A percentile compares a stretch with the other conserved stretches of the same genome.
Evolutionary conservation across 2,329 filamentous ascomycete genomes (phyloP).

Genomic region (Sporothrix variecibatus): DNA sequence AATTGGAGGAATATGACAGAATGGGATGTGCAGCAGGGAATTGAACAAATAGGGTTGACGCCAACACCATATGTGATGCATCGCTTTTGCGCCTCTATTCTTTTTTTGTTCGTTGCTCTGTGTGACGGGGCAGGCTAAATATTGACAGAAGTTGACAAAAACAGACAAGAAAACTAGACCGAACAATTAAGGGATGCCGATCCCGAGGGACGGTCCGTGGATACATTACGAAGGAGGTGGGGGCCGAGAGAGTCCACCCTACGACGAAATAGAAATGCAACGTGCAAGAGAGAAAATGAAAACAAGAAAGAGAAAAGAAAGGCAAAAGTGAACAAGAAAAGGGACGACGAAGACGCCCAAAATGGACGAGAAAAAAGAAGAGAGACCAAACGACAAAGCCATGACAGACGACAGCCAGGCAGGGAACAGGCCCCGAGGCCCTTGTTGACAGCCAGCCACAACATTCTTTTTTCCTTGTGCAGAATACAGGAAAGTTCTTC

Average conservation of each 20-base stretch:
- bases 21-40: not conserved
- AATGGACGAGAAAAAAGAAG: not conserved
- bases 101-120: not conserved
- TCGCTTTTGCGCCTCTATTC: not conserved
- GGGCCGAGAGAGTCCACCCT: not conserved
- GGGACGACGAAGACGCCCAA: not conserved
- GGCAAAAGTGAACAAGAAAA: not conserved
- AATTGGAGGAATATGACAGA: not conserved
- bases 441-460: constrained; percentile 3
- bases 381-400: not conserved
- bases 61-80: not conserved
- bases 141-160: not conserved
- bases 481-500: not conserved
- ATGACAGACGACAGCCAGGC: not conserved
- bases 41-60: not conserved
- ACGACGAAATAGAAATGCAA: not conserved
- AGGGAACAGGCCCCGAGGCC: not conserved
- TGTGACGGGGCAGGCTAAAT: not conserved
- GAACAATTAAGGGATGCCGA: not conserved
- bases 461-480: not conserved
- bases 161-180: not conserved
- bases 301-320: not conserved
- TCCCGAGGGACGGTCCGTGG: constrained; percentile 14
- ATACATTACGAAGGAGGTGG: not conserved
- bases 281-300: not conserved